Conservation (phyloP, 108 stramenopile genomes). For the Pseudonitzschia multiseries region DNA sequence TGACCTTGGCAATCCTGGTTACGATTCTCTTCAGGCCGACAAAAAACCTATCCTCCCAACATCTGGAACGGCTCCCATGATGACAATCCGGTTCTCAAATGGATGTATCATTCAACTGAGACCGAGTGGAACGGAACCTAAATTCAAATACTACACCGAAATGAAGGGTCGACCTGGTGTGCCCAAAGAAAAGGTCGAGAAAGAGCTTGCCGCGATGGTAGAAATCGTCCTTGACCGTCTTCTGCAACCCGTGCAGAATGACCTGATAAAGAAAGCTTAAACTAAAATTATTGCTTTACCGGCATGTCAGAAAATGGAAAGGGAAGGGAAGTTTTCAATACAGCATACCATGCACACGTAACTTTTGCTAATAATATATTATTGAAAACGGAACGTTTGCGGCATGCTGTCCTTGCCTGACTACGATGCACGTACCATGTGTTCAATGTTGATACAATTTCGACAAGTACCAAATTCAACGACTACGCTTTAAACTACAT, state of each 20-base stretch:
- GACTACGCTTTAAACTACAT: too few species aligned
- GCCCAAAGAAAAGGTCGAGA: constrained; percentile 56
- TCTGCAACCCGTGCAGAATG: constrained; percentile 73
- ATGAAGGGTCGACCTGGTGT: constrained; percentile 82
- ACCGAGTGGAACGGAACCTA: constrained; percentile 97
- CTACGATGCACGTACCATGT: too few species aligned
- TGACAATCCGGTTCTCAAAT: constrained; percentile 91
- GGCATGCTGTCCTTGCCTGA: not conserved
- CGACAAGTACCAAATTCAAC: too few species aligned
- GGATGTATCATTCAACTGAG: constrained; percentile 94
- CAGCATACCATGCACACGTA: too few species aligned
- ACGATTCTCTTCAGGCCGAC: constrained; percentile 81
- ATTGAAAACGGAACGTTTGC: too few species aligned
- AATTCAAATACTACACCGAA: constrained; percentile 98
- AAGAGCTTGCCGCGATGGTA: constrained; percentile 65
- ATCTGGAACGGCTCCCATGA: constrained; percentile 87
- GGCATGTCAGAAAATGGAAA: too few species aligned
- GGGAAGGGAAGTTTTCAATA: too few species aligned
- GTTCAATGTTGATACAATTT: too few species aligned
- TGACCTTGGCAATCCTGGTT: constrained; percentile 84
- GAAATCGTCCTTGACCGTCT: constrained; percentile 70
- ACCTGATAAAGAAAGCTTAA: constrained; percentile 19
- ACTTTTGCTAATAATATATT: too few species aligned
- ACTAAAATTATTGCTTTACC: not conserved
- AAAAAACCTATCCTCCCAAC: constrained; percentile 80